Evolutionary conservation across 208 protist genomes (phyloP).

Genomic region (Strigomonas culicis): DNA sequence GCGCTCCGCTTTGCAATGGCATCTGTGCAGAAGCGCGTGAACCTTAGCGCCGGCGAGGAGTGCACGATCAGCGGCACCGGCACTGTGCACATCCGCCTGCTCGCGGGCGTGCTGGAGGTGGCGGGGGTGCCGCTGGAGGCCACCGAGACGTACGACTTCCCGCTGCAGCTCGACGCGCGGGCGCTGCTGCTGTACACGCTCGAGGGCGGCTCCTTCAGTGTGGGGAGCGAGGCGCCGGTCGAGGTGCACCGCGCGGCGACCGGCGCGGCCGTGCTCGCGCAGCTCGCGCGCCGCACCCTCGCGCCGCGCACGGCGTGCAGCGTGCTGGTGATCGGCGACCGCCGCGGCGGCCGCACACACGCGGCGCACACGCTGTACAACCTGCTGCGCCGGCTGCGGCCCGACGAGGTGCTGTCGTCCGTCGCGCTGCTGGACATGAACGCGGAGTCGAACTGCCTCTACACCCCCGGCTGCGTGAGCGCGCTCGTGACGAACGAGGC

Average conservation of each 20-base stretch:
- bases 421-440: conserved; percentile 70
- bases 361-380: conserved; percentile 76
- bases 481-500: conserved; percentile 15
- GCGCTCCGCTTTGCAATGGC: too few species aligned
- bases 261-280: conserved; percentile 39
- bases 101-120: conserved; percentile 67
- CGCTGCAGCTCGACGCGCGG: conserved; percentile 30
- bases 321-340: conserved; percentile 64
- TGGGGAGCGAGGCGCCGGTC: conserved; percentile 34
- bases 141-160: conserved; percentile 44
- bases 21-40: too few species aligned
- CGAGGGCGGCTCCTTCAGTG: conserved; percentile 56
- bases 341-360: conserved; percentile 53
- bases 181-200: conserved; percentile 59
- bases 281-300: conserved; percentile 55
- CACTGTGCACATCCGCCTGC: conserved; percentile 39
- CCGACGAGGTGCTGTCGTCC: not conserved
- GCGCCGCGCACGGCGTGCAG: conserved; percentile 18
- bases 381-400: conserved; percentile 28
- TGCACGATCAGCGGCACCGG: conserved; percentile 52
- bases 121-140: conserved; percentile 61
- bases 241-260: conserved; percentile 29
- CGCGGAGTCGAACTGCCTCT: conserved; percentile 63
- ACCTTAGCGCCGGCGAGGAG: conserved; percentile 76
- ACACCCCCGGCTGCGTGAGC: conserved; percentile 63